Base-by-base conservation (phyloP, 2,329 filamentous ascomycete species). In the Trichoderma simmonsii region DNA sequence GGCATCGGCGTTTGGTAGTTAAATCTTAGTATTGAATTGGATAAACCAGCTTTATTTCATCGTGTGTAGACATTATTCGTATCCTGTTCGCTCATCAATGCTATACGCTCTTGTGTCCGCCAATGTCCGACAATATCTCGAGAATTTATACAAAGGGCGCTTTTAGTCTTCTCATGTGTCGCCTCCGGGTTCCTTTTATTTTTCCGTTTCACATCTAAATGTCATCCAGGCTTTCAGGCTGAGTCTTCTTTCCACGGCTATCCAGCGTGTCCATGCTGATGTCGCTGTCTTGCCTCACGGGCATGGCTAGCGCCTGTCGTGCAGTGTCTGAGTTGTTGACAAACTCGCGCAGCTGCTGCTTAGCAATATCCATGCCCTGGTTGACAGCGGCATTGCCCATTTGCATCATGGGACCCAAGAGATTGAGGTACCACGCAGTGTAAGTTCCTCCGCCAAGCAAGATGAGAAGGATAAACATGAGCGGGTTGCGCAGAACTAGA, bases 341-440 rank as follows among this genome's bases (percentile, higher is more conserved):
- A 78, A 98, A 98, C 36, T 97, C 94, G 28, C 95, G 90, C 61
- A 98, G 88, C 77, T 93, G 91, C 84, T 96, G 92, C 85, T 97
- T 98, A 79, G 93, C 93, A 76, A 99, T 94, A 76, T 97, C 94
- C 34, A 97, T 78, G 8, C 93, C 96, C 83, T 99, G 96, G 74
- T 88, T 87, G 62, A 90, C 91, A 4, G 96, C 96, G 15, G 96
- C 96, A 77, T 96, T 96, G 75, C 90, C 89, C 93, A 99, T 98
- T 79, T 97, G 94, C 76, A 97, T 86, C 86, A 99, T 98, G 0
- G 96, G 96, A 1, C 96, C 96, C 84, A 97, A 95, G 18, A 99
- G 89, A 80, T 98, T 98, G 76, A 99, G 91, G 39, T 91, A 95
- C 83, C 96, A 98, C 4, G 95, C 96, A 32, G 98, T 86, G 78